phyloP scores from a whole-genome alignment of 768 basidiomycete species.

The Myochromella boudieri region DNA sequence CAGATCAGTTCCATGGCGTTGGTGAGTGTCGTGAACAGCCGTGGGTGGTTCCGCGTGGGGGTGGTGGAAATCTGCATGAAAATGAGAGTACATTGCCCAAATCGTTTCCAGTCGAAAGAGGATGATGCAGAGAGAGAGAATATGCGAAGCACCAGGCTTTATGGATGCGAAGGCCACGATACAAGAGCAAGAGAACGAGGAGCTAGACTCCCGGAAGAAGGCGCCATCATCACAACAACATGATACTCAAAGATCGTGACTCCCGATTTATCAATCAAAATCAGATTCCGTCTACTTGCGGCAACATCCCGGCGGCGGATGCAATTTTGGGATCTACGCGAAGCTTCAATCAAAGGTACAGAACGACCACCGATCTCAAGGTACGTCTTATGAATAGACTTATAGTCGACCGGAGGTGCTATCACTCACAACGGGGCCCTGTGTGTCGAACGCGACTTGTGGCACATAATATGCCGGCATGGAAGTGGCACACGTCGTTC shows the following conservation, averaged over 20 bases:
- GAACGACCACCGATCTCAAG: too few relatives aligned
- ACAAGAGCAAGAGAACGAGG: constrained; percentile 7
- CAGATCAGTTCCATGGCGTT: constrained; percentile 25
- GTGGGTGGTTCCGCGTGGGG: constrained; percentile 9
- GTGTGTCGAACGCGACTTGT: too few relatives aligned
- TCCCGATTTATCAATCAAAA: constrained; percentile 11
- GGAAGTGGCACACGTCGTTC: too few relatives aligned
- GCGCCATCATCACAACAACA: constrained; percentile 14
- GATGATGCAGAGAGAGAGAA: neutral
- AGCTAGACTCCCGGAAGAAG: constrained; percentile 18
- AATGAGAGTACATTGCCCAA: constrained; percentile 15
- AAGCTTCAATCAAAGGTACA: too few relatives aligned
- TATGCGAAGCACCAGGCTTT: constrained; percentile 11
- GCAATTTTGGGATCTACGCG: too few relatives aligned
- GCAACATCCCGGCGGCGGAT: constrained; percentile 9
- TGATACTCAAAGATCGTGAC: constrained; percentile 3
- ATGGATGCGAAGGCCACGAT: constrained; percentile 9
- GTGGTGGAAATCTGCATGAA: constrained; percentile 10
- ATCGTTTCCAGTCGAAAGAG: neutral
- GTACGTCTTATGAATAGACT: too few relatives aligned
- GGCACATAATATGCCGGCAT: too few relatives aligned
- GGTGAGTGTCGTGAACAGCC: constrained; percentile 9
- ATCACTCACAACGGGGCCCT: too few relatives aligned
- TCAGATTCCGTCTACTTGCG: constrained; percentile 5
- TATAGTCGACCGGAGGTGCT: too few relatives aligned